Base-by-base conservation (phyloP, 2,329 filamentous ascomycete genomes). In the Alternaria sp. region DNA sequence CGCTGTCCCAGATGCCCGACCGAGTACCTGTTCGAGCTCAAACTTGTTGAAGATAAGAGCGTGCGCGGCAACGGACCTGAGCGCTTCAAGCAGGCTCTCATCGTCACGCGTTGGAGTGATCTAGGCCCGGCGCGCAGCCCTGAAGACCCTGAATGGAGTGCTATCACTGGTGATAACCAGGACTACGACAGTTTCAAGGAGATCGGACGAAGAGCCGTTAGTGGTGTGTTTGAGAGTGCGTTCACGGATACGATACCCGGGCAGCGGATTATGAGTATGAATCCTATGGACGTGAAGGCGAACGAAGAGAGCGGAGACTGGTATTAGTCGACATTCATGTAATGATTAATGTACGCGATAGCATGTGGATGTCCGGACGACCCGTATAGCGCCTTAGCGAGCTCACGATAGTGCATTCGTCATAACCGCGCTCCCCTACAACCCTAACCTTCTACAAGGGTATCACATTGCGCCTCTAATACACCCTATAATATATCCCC, bases 31-130 rank as follows among this genome's bases (percentile, higher is more conserved):
- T 81, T 89, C 51, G 87, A 90, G 72, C 74, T 89, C 7, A 87
- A 86, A 64, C 79, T 89, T 62, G 80, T 84, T 2, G 88, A 90
- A 74, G 87, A 89, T 65, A 82, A 79, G 50, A 75, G 60, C 1
- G 71, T 74, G 8, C 69, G 70, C 32, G 72, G 26, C 80, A 86
- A 68, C 74, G 80, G 7, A 65, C 77, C 40, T 70, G 72, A 80
- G 11, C 76, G 80, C 4, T 90, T 90, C 76, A 88, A 86, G 68
- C 87, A 89, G 60, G 84, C 86, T 1, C 83, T 90, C 57, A 82
- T 88, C 5, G 85, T 89, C 5, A 89, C 87, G 8, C 78, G 88
- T 17, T 90, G 88, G 88, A 85, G 83, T 64, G 88, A 90, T 75
- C 73, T 90, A 15, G 88, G 88, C 10, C 86, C 87, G 3, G 78